Evolutionary conservation across 805 yeast genomes (phyloP).

Genomic region (Teunomyces pallodes): DNA sequence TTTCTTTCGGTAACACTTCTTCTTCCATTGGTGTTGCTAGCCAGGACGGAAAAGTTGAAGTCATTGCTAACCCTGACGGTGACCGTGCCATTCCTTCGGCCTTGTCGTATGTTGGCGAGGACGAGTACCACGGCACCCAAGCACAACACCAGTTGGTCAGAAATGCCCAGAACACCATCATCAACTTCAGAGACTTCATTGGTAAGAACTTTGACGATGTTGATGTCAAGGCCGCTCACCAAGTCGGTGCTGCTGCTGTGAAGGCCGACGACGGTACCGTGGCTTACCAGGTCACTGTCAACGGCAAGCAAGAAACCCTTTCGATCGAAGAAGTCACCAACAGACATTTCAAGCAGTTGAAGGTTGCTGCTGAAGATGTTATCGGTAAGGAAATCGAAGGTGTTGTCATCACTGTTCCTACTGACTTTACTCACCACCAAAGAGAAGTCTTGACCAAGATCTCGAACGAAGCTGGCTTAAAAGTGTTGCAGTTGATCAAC

Average conservation of each 20-base stretch:
- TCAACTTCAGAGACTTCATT: conserved; percentile 90
- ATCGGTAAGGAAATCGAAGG: conserved; percentile 79
- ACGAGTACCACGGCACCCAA: conserved; percentile 97
- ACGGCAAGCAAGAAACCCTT: conserved; percentile 50
- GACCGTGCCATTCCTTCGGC: conserved; percentile 95
- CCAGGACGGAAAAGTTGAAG: conserved; percentile 88
- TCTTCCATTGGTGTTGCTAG: conserved; percentile 89
- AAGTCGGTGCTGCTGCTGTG: conserved; percentile 59
- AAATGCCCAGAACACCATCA: conserved; percentile 81
- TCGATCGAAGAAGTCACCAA: conserved; percentile 75
- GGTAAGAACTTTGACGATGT: conserved; percentile 72
- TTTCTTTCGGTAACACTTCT: conserved; percentile 94
- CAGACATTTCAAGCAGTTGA: conserved; percentile 81
- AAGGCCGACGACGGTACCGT: conserved; percentile 60
- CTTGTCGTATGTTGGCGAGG: conserved; percentile 86
- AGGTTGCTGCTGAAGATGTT: conserved; percentile 88
- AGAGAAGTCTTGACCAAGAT: conserved; percentile 58
- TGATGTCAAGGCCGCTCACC: conserved; percentile 54
- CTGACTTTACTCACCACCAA: conserved; percentile 77
- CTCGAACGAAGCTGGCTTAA: conserved; percentile 69
- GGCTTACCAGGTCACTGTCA: conserved; percentile 59
- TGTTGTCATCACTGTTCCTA: conserved; percentile 87
- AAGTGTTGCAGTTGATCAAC: conserved; percentile 80
- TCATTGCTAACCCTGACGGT: conserved; percentile 98
- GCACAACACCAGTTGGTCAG: conserved; percentile 90